Conservation (phyloP, 169 alveolate genomes). For the Cryptosporidium viatorum region DNA sequence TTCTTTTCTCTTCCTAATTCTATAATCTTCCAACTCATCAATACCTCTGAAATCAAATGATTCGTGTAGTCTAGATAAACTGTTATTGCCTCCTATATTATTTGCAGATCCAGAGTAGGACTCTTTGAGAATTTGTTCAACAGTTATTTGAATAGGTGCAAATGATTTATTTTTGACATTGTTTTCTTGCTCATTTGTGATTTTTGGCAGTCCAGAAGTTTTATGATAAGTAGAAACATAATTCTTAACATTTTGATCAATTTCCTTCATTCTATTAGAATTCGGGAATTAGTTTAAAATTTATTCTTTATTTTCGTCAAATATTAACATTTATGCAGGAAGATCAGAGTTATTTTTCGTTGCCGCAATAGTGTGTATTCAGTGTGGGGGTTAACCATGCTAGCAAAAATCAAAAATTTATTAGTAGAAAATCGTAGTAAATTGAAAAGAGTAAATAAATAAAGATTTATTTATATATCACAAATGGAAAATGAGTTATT, state of each 20-base stretch:
- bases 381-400: conserved; percentile 52
- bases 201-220: not conserved
- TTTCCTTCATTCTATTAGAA: conserved; percentile 10
- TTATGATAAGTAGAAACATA: conserved; percentile 61
- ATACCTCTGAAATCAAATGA: conserved; percentile 86
- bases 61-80: conserved; percentile 3
- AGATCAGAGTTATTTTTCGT: not conserved
- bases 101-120: conserved; percentile 25
- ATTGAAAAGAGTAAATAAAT: not conserved
- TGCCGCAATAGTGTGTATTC: conserved; percentile 43
- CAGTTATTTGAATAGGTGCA: conserved; percentile 97
- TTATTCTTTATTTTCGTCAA: conserved; percentile 26
- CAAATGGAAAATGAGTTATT: conserved; percentile 42
- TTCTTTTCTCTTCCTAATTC: conserved; percentile 93
- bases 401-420: not conserved
- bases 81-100: conserved; percentile 50
- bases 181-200: conserved; percentile 76
- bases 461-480: not conserved
- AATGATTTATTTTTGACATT: conserved; percentile 95
- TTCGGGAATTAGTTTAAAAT: not conserved
- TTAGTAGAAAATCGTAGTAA: not conserved
- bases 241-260: conserved; percentile 5
- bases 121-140: conserved; percentile 97
- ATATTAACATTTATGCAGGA: conserved; percentile 7
- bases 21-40: conserved; percentile 94